A percentile compares a stretch with the other conserved stretches of the same genome.
These are phyloP conservation scores for Aspergillus persii DNA, from an alignment of 2,329 filamentous ascomycete species.

Conservation along the genomic window DNA sequence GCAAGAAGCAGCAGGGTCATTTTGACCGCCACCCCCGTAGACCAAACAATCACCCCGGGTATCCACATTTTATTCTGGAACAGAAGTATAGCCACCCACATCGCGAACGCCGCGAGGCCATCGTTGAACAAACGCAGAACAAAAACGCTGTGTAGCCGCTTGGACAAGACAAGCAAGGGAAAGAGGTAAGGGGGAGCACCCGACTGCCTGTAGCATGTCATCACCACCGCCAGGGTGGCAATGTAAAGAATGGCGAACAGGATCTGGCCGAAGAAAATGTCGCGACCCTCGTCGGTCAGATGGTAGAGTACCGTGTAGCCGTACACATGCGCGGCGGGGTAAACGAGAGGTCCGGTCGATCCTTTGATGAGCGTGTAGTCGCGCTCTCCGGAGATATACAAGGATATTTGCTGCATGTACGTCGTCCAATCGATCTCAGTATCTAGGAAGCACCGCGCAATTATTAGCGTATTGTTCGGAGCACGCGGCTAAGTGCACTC, in stretches of 20 bases:
- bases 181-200: constrained; percentile 76
- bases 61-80: constrained; percentile 76
- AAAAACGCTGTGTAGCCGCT: constrained; percentile 90
- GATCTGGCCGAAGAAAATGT: constrained; percentile 79
- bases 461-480: constrained; percentile 14
- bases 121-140: constrained; percentile 94
- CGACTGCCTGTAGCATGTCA: constrained; percentile 67
- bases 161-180: constrained; percentile 80
- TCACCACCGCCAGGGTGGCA: constrained; percentile 69
- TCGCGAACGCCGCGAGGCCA: constrained; percentile 77
- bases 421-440: constrained; percentile 98
- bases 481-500: constrained; percentile 36
- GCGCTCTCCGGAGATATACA: constrained; percentile 78
- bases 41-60: constrained; percentile 69
- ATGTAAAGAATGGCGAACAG: constrained; percentile 82
- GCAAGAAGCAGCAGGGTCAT: constrained; percentile 85
- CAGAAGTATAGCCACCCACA: constrained; percentile 77
- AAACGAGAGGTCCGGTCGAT: constrained; percentile 88
- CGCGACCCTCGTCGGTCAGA: constrained; percentile 69
- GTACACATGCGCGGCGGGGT: constrained; percentile 91
- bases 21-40: constrained; percentile 82
- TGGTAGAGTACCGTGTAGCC: constrained; percentile 78
- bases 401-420: constrained; percentile 89
- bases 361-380: constrained; percentile 85
- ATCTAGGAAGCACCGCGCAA: constrained; percentile 54